Evolutionary conservation across 1,139 yeast genomes (phyloP).

Genomic region (Arxiozyma bovina): DNA sequence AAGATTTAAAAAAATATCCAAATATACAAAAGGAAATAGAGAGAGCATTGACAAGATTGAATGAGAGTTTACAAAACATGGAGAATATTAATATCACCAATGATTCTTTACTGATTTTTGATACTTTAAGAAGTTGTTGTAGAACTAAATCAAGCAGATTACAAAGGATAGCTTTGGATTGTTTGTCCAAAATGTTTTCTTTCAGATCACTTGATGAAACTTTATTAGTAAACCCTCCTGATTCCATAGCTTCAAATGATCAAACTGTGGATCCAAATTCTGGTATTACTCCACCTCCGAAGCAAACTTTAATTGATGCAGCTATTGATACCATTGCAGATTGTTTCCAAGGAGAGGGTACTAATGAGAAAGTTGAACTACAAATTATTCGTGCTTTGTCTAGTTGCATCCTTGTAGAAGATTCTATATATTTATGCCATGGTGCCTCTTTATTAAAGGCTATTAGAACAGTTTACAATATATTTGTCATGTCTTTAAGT

Average conservation of each 20-base stretch:
- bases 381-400: conserved; percentile 89
- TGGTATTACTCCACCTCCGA: conserved; percentile 45
- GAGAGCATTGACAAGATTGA: conserved; percentile 19
- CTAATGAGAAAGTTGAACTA: conserved; percentile 79
- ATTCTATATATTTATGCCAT: conserved; percentile 62
- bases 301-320: conserved; percentile 61
- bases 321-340: conserved; percentile 79
- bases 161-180: conserved; percentile 52
- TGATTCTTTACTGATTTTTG: conserved; percentile 45
- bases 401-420: conserved; percentile 72
- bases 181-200: conserved; percentile 56
- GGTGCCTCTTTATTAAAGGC: conserved; percentile 86
- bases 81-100: conserved; percentile 26
- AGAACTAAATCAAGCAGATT: conserved; percentile 44
- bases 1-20: conserved; percentile 26
- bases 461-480: conserved; percentile 84
- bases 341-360: conserved; percentile 85
- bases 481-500: conserved; percentile 74
- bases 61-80: conserved; percentile 16
- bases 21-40: conserved; percentile 25
- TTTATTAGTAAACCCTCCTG: conserved; percentile 35
- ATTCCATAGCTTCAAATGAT: conserved; percentile 32
- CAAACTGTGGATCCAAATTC: conserved; percentile 28
- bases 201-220: conserved; percentile 53
- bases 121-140: conserved; percentile 54